Evolutionary conservation across 1,284 basidiomycete species (phyloP), one percentile per base, ranked within the genome.

Genomic region (Rhodofomes roseus): DNA sequence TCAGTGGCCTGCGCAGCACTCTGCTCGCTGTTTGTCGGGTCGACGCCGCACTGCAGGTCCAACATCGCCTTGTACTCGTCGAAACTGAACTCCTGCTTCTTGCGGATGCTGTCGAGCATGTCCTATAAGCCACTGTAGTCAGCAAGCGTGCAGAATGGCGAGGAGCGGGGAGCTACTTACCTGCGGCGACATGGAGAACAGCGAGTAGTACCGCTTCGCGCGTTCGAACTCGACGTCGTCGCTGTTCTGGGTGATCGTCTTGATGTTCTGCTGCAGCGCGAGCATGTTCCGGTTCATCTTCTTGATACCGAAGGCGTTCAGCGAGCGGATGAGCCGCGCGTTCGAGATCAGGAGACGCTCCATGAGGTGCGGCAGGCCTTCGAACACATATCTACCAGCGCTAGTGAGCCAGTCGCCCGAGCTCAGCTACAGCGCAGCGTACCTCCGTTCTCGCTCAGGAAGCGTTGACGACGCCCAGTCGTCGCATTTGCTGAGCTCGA

Each of bases 1-100:
- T 92, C 84, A 1, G 72, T 71, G n/a, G 85, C 82, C 64, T 80
- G 81, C 37, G 79, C 74, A 22, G 73, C 74, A 31, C 78, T 81
- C 39, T 74, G 74, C 29, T 85, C 81, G 25, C 78, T 80, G 34
- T 77, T 73, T 16, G 74, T 77, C 60, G 82, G 84, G 66, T 92
- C 86, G 34, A 92, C 83, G 34, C 90, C 92, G 70, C 93, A 96
- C 67, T 94, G 92, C 43, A 96, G 79, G 64, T 87, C 89, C 54
- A 97, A 80, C 81, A 97, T 93, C 4, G 85, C 84, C 71, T 94
- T 92, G 74, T 96, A 96, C 69, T 96, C 92, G 64, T 96, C 93
- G 66, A 96, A 95, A 1, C 80, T 84, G 75, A 92, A 96, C 37
- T 72, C 71, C 57, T 86, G 88, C 66, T 83, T 79, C 56, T 77